phyloP scores from a whole-genome alignment of 176 grass and related monocot species.

The Puccinellia tenuiflora region DNA sequence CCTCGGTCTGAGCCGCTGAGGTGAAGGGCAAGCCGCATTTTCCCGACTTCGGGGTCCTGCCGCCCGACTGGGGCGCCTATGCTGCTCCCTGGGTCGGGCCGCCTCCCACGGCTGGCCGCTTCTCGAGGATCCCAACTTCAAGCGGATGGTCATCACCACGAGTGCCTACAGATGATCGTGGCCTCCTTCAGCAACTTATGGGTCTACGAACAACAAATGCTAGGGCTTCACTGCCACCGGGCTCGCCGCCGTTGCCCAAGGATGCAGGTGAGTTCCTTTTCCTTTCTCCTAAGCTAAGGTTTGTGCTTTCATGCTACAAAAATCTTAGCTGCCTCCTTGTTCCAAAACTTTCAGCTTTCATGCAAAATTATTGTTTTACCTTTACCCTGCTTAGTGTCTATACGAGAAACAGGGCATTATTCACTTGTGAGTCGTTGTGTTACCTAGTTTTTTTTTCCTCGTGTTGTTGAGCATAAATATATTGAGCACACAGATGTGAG shows the following conservation, averaged over 20 bases:
- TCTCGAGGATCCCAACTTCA: slow-evolving; percentile 68
- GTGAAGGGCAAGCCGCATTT: slow-evolving; percentile 84
- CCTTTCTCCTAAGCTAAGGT: no score
- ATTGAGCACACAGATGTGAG: no score
- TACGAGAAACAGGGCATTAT: no score
- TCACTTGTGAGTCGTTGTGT: no score
- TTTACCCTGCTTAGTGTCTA: no score
- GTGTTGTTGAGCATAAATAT: no score
- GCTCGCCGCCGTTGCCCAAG: slow-evolving; percentile 50
- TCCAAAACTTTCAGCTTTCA: no score
- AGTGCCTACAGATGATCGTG: slow-evolving; percentile 59
- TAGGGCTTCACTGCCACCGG: slow-evolving; percentile 57
- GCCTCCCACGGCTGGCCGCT: slow-evolving; percentile 55
- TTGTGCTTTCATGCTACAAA: no score
- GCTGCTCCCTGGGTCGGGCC: slow-evolving; percentile 48
- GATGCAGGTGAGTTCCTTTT: slow-evolving; percentile 45
- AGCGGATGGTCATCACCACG: slow-evolving; percentile 69
- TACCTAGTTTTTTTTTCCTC: no score
- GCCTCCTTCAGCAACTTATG: slow-evolving; percentile 57
- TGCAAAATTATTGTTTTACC: no score
- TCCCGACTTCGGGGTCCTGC: slow-evolving; percentile 51
- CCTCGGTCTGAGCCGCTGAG: slow-evolving; percentile 35
- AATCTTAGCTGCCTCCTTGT: no score
- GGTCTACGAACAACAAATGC: slow-evolving; percentile 55
- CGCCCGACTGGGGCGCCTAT: slow-evolving; percentile 33